Base-by-base conservation (phyloP, 495 filamentous ascomycete species). In the Daldinia grandis region DNA sequence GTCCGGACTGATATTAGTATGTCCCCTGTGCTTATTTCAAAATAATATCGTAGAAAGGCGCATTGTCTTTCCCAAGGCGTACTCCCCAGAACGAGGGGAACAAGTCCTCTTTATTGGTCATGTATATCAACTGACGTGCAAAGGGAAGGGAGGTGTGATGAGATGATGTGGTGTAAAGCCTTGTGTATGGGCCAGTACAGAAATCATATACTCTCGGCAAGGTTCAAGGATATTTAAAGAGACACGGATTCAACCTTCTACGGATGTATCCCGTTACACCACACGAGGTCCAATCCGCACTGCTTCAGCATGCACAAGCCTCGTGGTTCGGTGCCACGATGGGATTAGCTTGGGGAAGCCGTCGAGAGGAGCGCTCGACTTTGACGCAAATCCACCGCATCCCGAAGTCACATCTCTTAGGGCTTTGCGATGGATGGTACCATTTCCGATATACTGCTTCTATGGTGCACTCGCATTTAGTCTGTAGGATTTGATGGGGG, bases 161-260 rank as follows among this genome's bases (percentile, higher is more conserved):
- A 62, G 35, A 50, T 42, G 35, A 63, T 66, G 68, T 24, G 24
- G 67, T 64, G 61, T 37, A 35, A 49, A 50, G 14, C 14, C 31
- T 62, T 63, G 64, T 67, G 60, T 40, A 50, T 44, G 56, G 42
- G n/a, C n/a, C 30, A 57, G 14, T 50, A 57, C 37, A 64, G 37
- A 49, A 51, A 49, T 50, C 14, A 51, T 62, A 65, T 62, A 51
- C n/a, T n/a, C 30, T 30, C 51, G 25, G 47, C 55, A 72, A 47
- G 64, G 64, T 68, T 72, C 64, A 72, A 53, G 64, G 69, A 31
- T 68, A 61, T 68, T 47, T 72, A 58, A 64, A 53, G 61, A 57
- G 56, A 64, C 60, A 65, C 51, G 56, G 47, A 58, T 33, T 61
- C 37, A 62, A 19, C 64, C 54, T 40, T 51, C 50, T 68, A 57